A percentile compares a stretch with the other conserved stretches of the same genome.
Evolutionary conservation across 2,329 filamentous ascomycete species (phyloP).

Genomic region (Epichloe scottii): DNA sequence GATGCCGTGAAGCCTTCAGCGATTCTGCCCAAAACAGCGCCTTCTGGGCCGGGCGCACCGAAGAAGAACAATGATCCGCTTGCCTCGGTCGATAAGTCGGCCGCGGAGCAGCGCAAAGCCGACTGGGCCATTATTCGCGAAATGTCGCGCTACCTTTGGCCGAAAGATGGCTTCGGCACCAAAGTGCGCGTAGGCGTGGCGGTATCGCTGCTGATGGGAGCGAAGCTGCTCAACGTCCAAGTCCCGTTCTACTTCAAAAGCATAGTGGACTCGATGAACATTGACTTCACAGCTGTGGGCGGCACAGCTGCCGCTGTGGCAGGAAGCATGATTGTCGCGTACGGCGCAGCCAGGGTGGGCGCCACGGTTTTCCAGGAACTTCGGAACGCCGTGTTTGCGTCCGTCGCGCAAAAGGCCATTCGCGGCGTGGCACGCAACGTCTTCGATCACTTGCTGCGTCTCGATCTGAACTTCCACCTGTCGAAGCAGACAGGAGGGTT

Average conservation of each 20-base stretch:
- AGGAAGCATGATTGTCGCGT: conserved; percentile 85
- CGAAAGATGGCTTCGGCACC: conserved; percentile 57
- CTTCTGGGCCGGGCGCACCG: conserved; percentile 8
- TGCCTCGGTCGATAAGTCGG: conserved; percentile 32
- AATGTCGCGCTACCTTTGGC: conserved; percentile 94
- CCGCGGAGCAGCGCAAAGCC: conserved; percentile 83
- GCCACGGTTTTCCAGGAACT: conserved; percentile 86
- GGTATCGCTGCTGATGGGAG: conserved; percentile 71
- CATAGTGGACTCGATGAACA: conserved; percentile 95
- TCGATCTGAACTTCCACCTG: conserved; percentile 90
- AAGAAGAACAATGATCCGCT: conserved; percentile 19
- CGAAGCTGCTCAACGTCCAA: conserved; percentile 93
- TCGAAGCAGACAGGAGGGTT: conserved; percentile 89
- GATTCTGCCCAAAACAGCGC: conserved; percentile 2
- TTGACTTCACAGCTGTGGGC: conserved; percentile 77
- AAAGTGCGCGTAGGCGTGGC: conserved; percentile 77
- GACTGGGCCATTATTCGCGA: conserved; percentile 99
- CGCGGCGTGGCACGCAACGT: conserved; percentile 82
- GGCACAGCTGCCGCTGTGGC: conserved; percentile 82
- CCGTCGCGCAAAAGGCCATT: conserved; percentile 93
- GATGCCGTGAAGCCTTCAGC: background rate
- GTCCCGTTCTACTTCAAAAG: conserved; percentile 98
- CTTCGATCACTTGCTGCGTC: conserved; percentile 74
- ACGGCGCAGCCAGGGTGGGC: conserved; percentile 78
- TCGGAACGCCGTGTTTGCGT: conserved; percentile 92